These are phyloP conservation scores for Fusarium miscanthi DNA, from an alignment of 2,329 filamentous ascomycete species.

Conservation along the genomic window DNA sequence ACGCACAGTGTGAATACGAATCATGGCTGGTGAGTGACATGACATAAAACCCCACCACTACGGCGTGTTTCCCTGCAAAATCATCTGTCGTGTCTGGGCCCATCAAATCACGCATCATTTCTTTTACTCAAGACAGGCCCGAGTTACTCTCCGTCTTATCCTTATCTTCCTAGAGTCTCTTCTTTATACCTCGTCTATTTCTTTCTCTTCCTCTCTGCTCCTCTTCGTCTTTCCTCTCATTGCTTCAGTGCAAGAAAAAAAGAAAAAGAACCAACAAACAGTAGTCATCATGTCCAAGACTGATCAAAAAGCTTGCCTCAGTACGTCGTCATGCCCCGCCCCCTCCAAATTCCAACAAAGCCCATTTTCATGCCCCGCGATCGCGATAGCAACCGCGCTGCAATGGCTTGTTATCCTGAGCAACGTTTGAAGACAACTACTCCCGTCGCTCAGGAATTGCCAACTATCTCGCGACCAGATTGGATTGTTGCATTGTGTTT, in stretches of 20 bases:
- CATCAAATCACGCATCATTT: conserved; percentile 50
- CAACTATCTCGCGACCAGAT: conserved; percentile 42
- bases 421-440: conserved; percentile 39
- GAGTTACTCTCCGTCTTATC: conserved; percentile 37
- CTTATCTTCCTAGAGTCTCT: conserved; percentile 25
- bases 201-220: conserved; percentile 5
- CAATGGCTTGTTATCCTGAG: conserved; percentile 27
- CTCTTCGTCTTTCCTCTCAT: conserved; percentile 24
- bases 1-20: conserved; percentile 22
- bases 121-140: conserved; percentile 32
- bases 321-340: conserved; percentile 58
- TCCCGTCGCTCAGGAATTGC: conserved; percentile 21
- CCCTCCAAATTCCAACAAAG: conserved; percentile 40
- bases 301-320: conserved; percentile 71
- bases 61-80: conserved; percentile 44
- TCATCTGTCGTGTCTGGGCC: conserved; percentile 31
- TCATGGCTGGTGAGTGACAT: conserved; percentile 34
- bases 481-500: conserved; percentile 62
- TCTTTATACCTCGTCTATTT: conserved; percentile 30
- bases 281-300: conserved; percentile 61
- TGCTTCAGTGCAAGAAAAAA: conserved; percentile 23
- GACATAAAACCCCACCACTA: conserved; percentile 44
- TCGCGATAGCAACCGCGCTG: conserved; percentile 27
- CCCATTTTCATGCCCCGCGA: conserved; percentile 39
- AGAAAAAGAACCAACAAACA: conserved; percentile 14